Percentiles rank a stretch among this genome's conserved stretches.
phyloP scores from a whole-genome alignment of 2,329 filamentous ascomycete genomes.

The Diaporthe capsici region DNA sequence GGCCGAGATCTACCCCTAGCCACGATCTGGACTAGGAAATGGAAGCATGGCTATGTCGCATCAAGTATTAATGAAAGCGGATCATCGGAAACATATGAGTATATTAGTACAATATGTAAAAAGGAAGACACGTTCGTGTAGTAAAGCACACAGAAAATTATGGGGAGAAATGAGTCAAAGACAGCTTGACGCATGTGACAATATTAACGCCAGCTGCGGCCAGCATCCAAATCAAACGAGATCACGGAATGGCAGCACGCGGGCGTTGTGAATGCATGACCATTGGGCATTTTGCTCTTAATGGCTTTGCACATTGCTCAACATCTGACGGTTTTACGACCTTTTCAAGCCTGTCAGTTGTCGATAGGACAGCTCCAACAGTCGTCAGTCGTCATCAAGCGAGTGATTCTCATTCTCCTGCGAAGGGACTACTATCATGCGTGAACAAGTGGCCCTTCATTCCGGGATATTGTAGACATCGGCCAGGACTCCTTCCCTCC shows the following conservation, averaged over 20 bases:
- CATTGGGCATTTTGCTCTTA: neutral
- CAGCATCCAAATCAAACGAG: neutral
- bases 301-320: neutral
- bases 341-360: neutral
- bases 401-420: neutral
- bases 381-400: neutral
- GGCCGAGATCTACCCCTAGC: neutral
- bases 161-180: neutral
- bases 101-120: neutral
- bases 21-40: neutral
- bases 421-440: neutral
- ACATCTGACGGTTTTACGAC: too few species aligned
- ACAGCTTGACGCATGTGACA: neutral
- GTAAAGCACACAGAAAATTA: too few species aligned
- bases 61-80: neutral
- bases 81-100: neutral
- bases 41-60: neutral
- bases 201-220: neutral
- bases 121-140: neutral
- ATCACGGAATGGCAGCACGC: neutral
- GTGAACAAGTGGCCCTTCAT: neutral
- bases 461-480: neutral
- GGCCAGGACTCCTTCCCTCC: neutral
- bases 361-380: neutral
- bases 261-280: neutral